Base-by-base conservation (phyloP, 1,284 basidiomycete genomes). In the Calocybe gambosa region DNA sequence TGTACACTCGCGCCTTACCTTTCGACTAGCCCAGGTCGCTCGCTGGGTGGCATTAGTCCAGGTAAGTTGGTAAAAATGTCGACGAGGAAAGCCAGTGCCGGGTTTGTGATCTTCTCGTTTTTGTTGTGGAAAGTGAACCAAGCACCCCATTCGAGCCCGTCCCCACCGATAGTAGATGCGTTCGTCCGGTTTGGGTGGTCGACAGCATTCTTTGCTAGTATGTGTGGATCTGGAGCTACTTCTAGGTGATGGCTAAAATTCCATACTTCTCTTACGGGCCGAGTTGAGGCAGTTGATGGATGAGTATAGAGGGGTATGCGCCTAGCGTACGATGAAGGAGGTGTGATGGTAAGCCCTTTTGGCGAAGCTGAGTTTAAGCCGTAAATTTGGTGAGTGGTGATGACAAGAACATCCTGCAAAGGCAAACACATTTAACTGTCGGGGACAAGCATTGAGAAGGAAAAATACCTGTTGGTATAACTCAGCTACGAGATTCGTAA, bases 371-470 rank as follows among this genome's bases (percentile, higher is more conserved):
- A 62, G 21, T 80, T 73, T 39, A 66, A 57, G 5, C 77, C 77
- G 50, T 82, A 83, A 28, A 84, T 71, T 28, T 75, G 61, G 54
- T 82, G 80, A 0, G 73, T 62, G 1, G 69, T 71, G 31, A 82
- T 66, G 42, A 65, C 74, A 5, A 63, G 63, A n/a, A 63, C 51
- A 18, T 60, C 69, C 80, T 82, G 50, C 23, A 37, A 25, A 35
- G 20, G 12, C 18, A 16, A 23, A 37, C 12, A 12, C 35, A 12
- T 31, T 31, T 16, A 49, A 23, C 13, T 46, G 38, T 10, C 31
- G 36, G 1, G n/a, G n/a, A 33, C 12, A 41, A 38, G 8, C 25
- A 26, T 6, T 0, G n/a, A 15, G 36, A 25, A 38, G 19, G 28
- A 21, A 16, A 26, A 66, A 5, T 50, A 81, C 82, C 54, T 74